Evolutionary conservation across 2,329 filamentous ascomycete genomes (phyloP).

Genomic region (Penicillium occitanis): DNA sequence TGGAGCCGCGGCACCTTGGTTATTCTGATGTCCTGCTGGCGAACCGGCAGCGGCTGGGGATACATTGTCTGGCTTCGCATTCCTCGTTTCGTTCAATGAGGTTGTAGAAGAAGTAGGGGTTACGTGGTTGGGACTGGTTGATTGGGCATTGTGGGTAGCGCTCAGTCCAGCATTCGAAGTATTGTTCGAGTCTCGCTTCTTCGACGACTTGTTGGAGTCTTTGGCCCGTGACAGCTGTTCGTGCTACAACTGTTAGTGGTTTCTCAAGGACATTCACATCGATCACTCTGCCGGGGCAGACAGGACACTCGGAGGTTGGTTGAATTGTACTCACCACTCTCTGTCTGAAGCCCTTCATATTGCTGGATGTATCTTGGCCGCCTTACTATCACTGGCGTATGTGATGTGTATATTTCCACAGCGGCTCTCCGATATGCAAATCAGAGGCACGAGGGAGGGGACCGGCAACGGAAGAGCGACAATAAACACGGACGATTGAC

Average conservation of each 20-base stretch:
- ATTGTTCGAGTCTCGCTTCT: slow-evolving; percentile 71
- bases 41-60: slow-evolving; percentile 37
- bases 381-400: slow-evolving; percentile 1
- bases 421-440: slow-evolving; percentile 37
- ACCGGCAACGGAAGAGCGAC: slow-evolving; percentile 18
- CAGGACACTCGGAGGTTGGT: not conserved
- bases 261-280: not conserved
- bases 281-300: not conserved
- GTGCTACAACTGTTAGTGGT: slow-evolving; percentile 58
- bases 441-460: slow-evolving; percentile 31
- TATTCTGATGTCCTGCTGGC: slow-evolving; percentile 28
- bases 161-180: slow-evolving; percentile 62
- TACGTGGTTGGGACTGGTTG: slow-evolving; percentile 60
- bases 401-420: slow-evolving; percentile 22
- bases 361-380: slow-evolving; percentile 32
- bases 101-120: slow-evolving; percentile 90
- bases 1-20: slow-evolving; percentile 31
- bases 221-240: slow-evolving; percentile 90
- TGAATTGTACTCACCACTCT: slow-evolving; percentile 75
- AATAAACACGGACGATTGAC: slow-evolving; percentile 19
- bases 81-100: slow-evolving; percentile 78
- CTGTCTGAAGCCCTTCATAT: slow-evolving; percentile 97
- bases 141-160: slow-evolving; percentile 47
- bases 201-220: slow-evolving; percentile 76
- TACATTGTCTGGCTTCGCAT: slow-evolving; percentile 62